Percentiles rank a stretch among this genome's conserved stretches.
These are phyloP conservation scores for Trifolium subterraneum DNA, from an alignment of 306 rosid species.

Conservation along the genomic window DNA sequence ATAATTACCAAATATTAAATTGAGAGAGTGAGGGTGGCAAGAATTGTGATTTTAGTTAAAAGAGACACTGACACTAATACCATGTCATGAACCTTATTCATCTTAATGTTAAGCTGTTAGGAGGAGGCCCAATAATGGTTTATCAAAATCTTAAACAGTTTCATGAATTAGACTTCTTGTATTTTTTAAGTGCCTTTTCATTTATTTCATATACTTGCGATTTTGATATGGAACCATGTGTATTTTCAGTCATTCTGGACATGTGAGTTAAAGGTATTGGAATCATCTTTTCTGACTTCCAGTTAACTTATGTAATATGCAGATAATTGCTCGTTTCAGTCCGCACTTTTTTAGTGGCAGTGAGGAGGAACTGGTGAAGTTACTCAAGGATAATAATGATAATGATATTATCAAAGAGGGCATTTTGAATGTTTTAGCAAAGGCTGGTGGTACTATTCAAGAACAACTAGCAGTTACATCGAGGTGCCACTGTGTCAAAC, in stretches of 20 bases:
- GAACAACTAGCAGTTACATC: constrained; percentile 85
- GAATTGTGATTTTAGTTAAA: constrained; percentile 1
- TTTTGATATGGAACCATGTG: constrained; percentile 30
- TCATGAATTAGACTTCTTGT: constrained; percentile 17
- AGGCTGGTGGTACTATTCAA: constrained; percentile 96
- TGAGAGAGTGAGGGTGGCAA: constrained; percentile 27
- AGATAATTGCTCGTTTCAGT: constrained; percentile 87
- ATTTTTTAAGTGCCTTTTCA: constrained; percentile 21
- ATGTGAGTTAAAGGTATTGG: constrained; percentile 17
- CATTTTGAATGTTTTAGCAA: constrained; percentile 79
- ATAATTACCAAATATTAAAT: not conserved
- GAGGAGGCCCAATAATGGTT: constrained; percentile 28
- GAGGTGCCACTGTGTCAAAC: constrained; percentile 60
- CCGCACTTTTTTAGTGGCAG: constrained; percentile 76
- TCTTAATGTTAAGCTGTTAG: constrained; percentile 8
- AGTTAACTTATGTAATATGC: constrained; percentile 42
- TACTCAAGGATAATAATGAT: constrained; percentile 86
- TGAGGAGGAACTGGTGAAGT: constrained; percentile 77
- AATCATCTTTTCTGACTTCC: constrained; percentile 32
- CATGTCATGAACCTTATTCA: constrained; percentile 20
- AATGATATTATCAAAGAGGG: constrained; percentile 87
- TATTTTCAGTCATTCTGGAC: constrained; percentile 41
- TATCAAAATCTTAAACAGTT: constrained; percentile 23
- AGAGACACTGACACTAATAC: not conserved
- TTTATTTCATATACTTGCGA: constrained; percentile 5